These are phyloP conservation scores for Omphalea diandra DNA, from an alignment of 441 rosid genomes.

Conservation along the genomic window DNA sequence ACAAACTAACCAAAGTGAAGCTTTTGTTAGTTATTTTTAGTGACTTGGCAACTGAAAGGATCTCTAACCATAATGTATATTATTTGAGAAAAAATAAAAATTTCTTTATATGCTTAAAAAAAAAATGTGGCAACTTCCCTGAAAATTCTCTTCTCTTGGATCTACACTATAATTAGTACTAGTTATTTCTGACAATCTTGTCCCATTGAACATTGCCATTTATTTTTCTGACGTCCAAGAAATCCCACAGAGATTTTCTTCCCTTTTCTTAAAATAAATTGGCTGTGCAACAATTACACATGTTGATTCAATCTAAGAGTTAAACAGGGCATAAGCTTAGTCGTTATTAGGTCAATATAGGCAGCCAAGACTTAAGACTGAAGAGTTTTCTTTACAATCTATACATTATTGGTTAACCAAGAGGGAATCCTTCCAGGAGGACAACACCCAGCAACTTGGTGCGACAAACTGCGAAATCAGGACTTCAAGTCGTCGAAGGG, in stretches of 20 bases:
- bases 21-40: background rate
- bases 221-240: background rate
- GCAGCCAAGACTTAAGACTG: too few relatives aligned
- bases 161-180: background rate
- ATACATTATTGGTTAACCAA: too few relatives aligned
- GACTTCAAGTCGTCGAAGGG: too few relatives aligned
- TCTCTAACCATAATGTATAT: too few relatives aligned
- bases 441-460: too few relatives aligned
- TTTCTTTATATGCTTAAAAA: background rate
- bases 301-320: background rate
- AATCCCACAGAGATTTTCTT: background rate
- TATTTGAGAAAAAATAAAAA: too few relatives aligned
- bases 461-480: too few relatives aligned
- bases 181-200: background rate
- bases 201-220: background rate
- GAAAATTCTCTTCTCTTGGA: background rate
- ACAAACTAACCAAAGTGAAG: background rate
- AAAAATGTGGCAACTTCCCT: background rate
- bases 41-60: too few relatives aligned
- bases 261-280: background rate
- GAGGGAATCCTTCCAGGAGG: too few relatives aligned
- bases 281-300: background rate
- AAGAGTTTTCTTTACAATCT: too few relatives aligned
- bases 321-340: too few relatives aligned
- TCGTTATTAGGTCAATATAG: too few relatives aligned